Evolutionary conservation across 2,329 filamentous ascomycete species (phyloP).

Genomic region (Aspergillus quadricinctus): DNA sequence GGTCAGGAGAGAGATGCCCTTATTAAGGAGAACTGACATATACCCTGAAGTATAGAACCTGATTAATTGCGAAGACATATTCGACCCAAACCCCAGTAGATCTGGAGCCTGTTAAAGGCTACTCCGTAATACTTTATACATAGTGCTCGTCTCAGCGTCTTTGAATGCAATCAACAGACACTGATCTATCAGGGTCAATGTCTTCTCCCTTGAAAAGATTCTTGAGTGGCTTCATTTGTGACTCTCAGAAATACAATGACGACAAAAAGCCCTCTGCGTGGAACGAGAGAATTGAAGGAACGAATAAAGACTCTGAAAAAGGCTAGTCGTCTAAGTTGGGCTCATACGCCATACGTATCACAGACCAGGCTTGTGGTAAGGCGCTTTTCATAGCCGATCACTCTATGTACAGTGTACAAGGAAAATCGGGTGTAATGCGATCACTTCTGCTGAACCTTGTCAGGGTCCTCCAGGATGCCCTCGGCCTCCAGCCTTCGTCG

Average conservation of each 20-base stretch:
- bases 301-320: constrained; percentile 22
- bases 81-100: background rate
- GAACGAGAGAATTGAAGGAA: constrained; percentile 16
- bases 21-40: constrained; percentile 52
- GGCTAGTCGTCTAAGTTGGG: constrained; percentile 31
- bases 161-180: background rate
- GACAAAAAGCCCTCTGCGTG: background rate
- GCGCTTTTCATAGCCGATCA: constrained; percentile 27
- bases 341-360: constrained; percentile 27
- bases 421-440: constrained; percentile 16
- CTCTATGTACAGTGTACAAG: constrained; percentile 42
- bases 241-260: background rate
- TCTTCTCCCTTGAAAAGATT: background rate
- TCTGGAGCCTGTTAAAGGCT: background rate
- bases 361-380: constrained; percentile 28
- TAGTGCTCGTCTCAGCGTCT: background rate
- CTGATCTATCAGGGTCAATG: background rate
- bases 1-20: constrained; percentile 53
- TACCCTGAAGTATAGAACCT: constrained; percentile 41
- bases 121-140: background rate
- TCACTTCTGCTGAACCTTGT: constrained; percentile 53
- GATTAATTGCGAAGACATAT: background rate
- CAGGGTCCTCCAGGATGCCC: constrained; percentile 81
- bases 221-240: background rate
- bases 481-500: constrained; percentile 91